Conservation (phyloP, 345 rosid species). For the Arabis alpina region DNA sequence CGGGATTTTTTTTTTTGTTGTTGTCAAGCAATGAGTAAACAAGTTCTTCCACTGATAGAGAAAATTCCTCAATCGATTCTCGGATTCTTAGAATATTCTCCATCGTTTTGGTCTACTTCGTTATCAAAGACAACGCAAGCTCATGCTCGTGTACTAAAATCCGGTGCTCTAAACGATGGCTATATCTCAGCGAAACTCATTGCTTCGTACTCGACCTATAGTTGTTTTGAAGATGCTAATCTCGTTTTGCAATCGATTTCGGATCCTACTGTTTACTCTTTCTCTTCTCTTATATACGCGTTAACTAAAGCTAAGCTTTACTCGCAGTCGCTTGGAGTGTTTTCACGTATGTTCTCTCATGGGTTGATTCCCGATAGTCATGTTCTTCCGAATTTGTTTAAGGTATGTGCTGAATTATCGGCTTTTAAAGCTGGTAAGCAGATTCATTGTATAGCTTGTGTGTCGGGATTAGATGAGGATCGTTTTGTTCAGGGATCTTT, state of each 20-base stretch:
- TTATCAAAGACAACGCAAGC: conserved; percentile 39
- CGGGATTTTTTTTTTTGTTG: conserved; percentile 1
- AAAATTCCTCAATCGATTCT: conserved; percentile 39
- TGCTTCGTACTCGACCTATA: conserved; percentile 43
- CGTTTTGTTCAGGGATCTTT: conserved; percentile 53
- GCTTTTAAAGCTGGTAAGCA: conserved; percentile 41
- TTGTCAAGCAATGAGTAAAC: conserved; percentile 39
- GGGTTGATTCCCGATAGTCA: conserved; percentile 47
- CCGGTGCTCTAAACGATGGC: conserved; percentile 40
- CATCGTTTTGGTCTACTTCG: conserved; percentile 35
- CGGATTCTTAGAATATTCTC: conserved; percentile 34
- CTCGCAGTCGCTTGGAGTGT: conserved; percentile 43
- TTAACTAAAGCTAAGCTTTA: conserved; percentile 43
- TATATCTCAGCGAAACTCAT: conserved; percentile 46
- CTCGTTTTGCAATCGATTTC: conserved; percentile 42
- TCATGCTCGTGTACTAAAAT: conserved; percentile 47
- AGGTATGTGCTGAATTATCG: conserved; percentile 48
- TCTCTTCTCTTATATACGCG: conserved; percentile 52
- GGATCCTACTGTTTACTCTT: conserved; percentile 44
- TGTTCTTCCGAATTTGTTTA: conserved; percentile 52
- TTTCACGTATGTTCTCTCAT: conserved; percentile 50
- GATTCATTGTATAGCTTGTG: conserved; percentile 41
- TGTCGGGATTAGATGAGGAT: conserved; percentile 46
- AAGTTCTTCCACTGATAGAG: conserved; percentile 41
- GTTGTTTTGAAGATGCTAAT: conserved; percentile 48